Conservation (phyloP, 2,329 filamentous ascomycete species). For the Tolypocladium cylindrosporum region DNA sequence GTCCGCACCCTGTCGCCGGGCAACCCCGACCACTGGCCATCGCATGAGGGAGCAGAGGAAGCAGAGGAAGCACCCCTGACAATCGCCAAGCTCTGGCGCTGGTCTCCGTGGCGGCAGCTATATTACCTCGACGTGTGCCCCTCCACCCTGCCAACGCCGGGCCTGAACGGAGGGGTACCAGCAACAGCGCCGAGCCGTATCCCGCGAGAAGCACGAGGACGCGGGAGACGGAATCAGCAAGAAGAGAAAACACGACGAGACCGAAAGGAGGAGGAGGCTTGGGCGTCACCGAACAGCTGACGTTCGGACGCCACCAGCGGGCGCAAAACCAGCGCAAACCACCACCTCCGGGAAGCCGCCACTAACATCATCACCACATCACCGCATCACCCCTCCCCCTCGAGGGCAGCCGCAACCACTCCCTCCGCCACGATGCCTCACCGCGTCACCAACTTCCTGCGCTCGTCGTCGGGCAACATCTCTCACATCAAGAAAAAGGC, state of each 20-base stretch:
- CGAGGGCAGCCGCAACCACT: not conserved
- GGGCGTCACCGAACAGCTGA: not conserved
- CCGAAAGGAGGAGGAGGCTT: not conserved
- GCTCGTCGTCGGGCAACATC: constrained; percentile 45
- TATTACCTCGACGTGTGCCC: not conserved
- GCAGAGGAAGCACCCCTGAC: not conserved
- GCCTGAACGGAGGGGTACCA: not conserved
- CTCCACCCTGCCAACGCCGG: not conserved
- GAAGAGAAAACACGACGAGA: not conserved
- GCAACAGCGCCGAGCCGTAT: not conserved
- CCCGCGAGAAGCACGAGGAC: not conserved
- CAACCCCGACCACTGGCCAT: not conserved
- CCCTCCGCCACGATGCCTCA: constrained; percentile 38
- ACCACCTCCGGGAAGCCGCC: not conserved
- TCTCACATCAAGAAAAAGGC: constrained; percentile 34
- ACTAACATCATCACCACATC: not conserved
- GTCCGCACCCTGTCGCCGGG: too few relatives aligned
- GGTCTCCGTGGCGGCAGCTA: not conserved
- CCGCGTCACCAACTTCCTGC: constrained; percentile 47
- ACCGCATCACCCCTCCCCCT: not conserved
- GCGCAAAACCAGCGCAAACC: not conserved
- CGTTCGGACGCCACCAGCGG: not conserved
- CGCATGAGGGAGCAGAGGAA: not conserved
- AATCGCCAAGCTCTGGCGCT: not conserved
- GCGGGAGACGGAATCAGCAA: not conserved